Conservation (phyloP, 1,139 yeast genomes). For the Sugiyamaella sp. region DNA sequence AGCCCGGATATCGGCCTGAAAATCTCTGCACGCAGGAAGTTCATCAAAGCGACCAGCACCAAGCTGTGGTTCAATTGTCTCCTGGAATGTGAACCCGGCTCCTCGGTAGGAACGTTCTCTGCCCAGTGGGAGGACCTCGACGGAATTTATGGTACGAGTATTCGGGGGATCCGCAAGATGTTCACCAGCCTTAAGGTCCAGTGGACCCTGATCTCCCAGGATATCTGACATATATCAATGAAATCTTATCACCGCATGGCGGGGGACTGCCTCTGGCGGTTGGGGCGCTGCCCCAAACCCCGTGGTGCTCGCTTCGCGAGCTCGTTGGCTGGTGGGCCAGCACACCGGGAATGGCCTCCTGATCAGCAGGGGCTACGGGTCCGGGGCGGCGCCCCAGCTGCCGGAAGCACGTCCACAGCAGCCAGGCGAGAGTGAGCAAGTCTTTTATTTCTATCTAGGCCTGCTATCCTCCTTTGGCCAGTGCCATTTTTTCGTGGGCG, state of each 20-base stretch:
- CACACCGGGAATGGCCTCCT: no score
- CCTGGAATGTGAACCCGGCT: slow-evolving; percentile 37
- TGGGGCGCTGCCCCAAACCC: neutral
- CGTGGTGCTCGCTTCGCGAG: no score
- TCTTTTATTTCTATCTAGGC: slow-evolving; percentile 4
- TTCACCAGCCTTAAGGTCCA: slow-evolving; percentile 54
- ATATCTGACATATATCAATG: neutral
- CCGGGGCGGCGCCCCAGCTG: neutral
- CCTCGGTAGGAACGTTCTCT: slow-evolving; percentile 30
- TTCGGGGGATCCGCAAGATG: slow-evolving; percentile 52
- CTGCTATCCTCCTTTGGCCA: slow-evolving; percentile 61
- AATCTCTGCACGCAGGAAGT: neutral
- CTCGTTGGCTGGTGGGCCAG: no score
- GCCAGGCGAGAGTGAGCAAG: neutral
- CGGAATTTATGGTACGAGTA: slow-evolving; percentile 65
- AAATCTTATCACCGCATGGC: neutral
- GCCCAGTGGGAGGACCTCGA: slow-evolving; percentile 64
- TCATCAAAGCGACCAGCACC: slow-evolving; percentile 33
- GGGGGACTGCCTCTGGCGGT: neutral
- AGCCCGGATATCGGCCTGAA: slow-evolving; percentile 11
- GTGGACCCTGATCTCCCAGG: slow-evolving; percentile 26
- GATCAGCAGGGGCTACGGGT: neutral
- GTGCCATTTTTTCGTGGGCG: slow-evolving; percentile 57
- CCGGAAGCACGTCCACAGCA: neutral
- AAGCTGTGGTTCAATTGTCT: slow-evolving; percentile 43